These are phyloP conservation scores for Tylopilus rubrobrunneus DNA, from an alignment of 768 basidiomycete species.

Conservation along the genomic window DNA sequence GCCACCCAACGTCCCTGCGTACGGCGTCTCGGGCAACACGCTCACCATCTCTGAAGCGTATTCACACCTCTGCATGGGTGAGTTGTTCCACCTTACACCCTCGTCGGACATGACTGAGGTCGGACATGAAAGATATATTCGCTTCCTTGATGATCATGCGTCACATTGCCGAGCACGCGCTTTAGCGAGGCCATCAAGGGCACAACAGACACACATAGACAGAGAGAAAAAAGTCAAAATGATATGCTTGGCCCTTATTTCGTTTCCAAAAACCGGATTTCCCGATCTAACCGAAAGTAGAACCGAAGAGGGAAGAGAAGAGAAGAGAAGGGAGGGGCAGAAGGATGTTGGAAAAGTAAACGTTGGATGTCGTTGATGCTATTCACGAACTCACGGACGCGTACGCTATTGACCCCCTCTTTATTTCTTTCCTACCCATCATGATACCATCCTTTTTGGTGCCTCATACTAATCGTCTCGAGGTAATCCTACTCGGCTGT, in stretches of 20 bases:
- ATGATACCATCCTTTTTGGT: background rate
- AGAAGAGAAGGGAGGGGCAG: background rate
- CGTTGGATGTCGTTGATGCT: background rate
- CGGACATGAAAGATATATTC: slow-evolving; percentile 43
- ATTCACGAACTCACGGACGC: slow-evolving; percentile 4
- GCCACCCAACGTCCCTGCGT: slow-evolving; percentile 49
- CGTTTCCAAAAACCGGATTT: slow-evolving; percentile 6
- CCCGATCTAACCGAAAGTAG: background rate
- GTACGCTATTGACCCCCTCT: background rate
- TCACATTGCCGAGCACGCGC: slow-evolving; percentile 50
- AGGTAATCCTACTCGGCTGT: background rate
- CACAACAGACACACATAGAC: background rate
- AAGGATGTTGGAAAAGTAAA: background rate
- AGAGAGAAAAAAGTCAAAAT: background rate
- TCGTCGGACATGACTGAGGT: slow-evolving; percentile 3
- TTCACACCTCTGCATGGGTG: slow-evolving; percentile 51
- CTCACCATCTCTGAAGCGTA: slow-evolving; percentile 57
- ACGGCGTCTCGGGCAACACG: slow-evolving; percentile 59
- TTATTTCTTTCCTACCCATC: no score
- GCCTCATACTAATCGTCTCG: background rate
- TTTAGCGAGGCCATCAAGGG: slow-evolving; percentile 22
- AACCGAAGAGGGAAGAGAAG: background rate
- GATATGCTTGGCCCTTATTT: background rate
- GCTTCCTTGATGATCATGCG: slow-evolving; percentile 63
- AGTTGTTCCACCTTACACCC: slow-evolving; percentile 14